Evolutionary conservation across 2,329 filamentous ascomycete genomes (phyloP).

Genomic region (Akanthomyces lecanii): DNA sequence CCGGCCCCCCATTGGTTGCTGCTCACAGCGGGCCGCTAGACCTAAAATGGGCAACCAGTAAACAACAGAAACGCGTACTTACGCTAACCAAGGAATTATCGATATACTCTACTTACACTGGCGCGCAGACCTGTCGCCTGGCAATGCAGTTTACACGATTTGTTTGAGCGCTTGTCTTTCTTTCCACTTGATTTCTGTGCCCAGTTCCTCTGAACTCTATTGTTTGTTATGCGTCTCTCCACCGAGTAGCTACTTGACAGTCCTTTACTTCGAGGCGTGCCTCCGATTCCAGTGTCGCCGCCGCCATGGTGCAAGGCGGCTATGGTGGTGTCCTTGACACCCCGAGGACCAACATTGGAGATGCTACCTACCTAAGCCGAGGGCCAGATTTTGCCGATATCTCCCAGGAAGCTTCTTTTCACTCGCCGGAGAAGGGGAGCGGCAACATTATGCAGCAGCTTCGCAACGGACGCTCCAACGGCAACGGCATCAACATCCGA

Average conservation of each 20-base stretch:
- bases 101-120: slow-evolving; percentile 2
- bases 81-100: slow-evolving; percentile 14
- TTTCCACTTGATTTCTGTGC: background rate
- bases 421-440: slow-evolving; percentile 64
- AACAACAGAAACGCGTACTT: slow-evolving; percentile 36
- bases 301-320: slow-evolving; percentile 59
- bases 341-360: slow-evolving; percentile 77
- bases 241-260: slow-evolving; percentile 19
- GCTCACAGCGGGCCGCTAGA: slow-evolving; percentile 25
- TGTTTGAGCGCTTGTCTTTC: slow-evolving; percentile 18
- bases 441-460: slow-evolving; percentile 70
- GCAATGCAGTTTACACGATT: background rate
- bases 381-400: slow-evolving; percentile 69
- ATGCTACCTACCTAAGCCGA: slow-evolving; percentile 74
- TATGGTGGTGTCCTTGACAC: slow-evolving; percentile 68
- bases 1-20: background rate
- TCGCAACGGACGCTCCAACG: slow-evolving; percentile 58
- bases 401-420: slow-evolving; percentile 83
- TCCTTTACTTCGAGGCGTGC: slow-evolving; percentile 1
- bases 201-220: background rate
- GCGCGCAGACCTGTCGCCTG: background rate
- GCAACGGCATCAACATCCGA: slow-evolving; percentile 53
- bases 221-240: background rate
- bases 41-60: slow-evolving; percentile 36
- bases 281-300: background rate